Evolutionary conservation across 192 early-diverging fungal genomes (phyloP), one percentile per base, ranked within the genome.

Genomic region (Linnemannia exigua): DNA sequence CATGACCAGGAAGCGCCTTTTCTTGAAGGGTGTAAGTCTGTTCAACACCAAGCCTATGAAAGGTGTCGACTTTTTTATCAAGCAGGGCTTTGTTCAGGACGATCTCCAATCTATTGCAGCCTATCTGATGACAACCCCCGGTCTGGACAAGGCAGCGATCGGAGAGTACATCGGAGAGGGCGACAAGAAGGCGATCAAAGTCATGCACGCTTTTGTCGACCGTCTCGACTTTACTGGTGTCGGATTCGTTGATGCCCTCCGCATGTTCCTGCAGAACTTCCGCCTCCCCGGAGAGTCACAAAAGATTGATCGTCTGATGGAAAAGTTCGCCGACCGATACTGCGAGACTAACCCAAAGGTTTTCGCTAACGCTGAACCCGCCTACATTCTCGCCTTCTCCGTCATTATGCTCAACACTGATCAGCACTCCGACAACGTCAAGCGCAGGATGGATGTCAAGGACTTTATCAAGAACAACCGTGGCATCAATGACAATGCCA

Each of bases 161-260:
- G 97, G 97, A 79, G 97, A 98, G 88, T 98, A 95, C 81, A 89
- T 98, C 46, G 97, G 97, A 50, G 96, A 98, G 69, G 95, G 91
- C 70, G 97, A 98, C 46, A 91, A 96, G 51, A 95, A 96, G 80
- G 95, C 97, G 84, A 95, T 98, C 74, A 93, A 94, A 16, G 94
- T 97, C 48, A 98, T 98, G 97, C 97, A 98, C 72, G 95, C 96
- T 15, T 97, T 98, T 87, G 95, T 98, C 1, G 97, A 98, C 80
- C 89, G 90, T 67, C 93, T 98, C 89, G 93, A 95, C 37, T 98
- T 98, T 76, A 82, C 88, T 41, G 89, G 89, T 11, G 83, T 94
- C 74, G 88, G 82, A 4, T 98, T 98, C 89, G 95, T 96, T 11
- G 91, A 94, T 51, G 96, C 97, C 15, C 88, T 98, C 48, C 91